Percentiles rank a stretch among this genome's conserved stretches.
These are phyloP conservation scores for Periglandula ipomoeae DNA, from an alignment of 2,329 filamentous ascomycete genomes.

Conservation along the genomic window DNA sequence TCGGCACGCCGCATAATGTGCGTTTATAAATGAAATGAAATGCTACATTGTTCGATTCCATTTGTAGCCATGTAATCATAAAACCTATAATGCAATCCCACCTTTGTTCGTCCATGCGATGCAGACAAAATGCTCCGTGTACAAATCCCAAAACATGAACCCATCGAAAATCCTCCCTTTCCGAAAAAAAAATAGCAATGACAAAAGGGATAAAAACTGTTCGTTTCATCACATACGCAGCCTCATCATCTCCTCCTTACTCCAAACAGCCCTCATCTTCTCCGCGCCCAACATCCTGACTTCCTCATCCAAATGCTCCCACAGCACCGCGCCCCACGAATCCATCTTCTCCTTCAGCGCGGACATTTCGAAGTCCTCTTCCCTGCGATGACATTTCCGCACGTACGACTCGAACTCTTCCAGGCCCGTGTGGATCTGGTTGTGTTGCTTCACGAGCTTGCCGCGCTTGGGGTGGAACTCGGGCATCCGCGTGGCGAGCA, in stretches of 20 bases:
- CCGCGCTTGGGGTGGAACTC: slow-evolving; percentile 52
- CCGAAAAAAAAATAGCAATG: not conserved
- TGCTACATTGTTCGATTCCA: too few species aligned
- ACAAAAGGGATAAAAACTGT: too few species aligned
- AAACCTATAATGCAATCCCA: too few species aligned
- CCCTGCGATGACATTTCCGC: slow-evolving; percentile 48
- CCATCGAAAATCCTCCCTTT: too few species aligned
- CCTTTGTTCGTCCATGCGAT: too few species aligned
- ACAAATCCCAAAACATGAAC: too few species aligned
- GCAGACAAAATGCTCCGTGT: too few species aligned
- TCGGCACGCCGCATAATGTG: too few species aligned
- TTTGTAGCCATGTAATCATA: too few species aligned
- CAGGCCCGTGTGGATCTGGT: slow-evolving; percentile 67
- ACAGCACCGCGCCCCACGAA: slow-evolving; percentile 66
- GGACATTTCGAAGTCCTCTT: slow-evolving; percentile 46
- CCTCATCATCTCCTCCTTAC: slow-evolving; percentile 58
- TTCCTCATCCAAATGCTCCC: slow-evolving; percentile 78
- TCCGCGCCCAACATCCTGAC: slow-evolving; percentile 69
- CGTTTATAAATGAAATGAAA: too few species aligned
- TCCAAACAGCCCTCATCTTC: slow-evolving; percentile 84
- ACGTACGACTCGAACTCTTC: slow-evolving; percentile 61
- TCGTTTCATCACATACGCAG: slow-evolving; percentile 67
- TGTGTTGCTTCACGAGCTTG: slow-evolving; percentile 65
- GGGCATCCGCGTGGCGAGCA: slow-evolving; percentile 68
- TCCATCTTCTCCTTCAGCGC: slow-evolving; percentile 67